These are phyloP conservation scores for Mycena filopes DNA, from an alignment of 768 basidiomycete species.

Conservation along the genomic window DNA sequence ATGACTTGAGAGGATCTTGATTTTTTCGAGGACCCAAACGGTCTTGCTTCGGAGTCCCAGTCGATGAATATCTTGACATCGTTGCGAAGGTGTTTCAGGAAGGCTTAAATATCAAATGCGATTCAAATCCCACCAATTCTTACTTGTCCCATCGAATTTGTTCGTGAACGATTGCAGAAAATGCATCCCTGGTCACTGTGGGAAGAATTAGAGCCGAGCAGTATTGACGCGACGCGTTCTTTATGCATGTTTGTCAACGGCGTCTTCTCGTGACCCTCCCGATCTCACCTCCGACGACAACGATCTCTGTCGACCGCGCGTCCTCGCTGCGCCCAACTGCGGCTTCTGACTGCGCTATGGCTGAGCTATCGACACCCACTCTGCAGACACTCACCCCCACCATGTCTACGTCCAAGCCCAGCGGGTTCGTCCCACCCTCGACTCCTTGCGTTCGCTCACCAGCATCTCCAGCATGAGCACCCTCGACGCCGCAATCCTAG, in stretches of 20 bases:
- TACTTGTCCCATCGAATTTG: too few species aligned
- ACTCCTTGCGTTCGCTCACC: neutral
- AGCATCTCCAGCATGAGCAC: neutral
- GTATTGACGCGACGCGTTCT: constrained; percentile 10
- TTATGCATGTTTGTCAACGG: neutral
- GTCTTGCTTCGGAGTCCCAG: too few species aligned
- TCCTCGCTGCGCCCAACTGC: constrained; percentile 9
- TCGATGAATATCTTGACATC: too few species aligned
- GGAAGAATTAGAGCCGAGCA: too few species aligned
- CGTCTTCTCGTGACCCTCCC: neutral
- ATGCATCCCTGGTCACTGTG: too few species aligned
- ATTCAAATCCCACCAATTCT: too few species aligned
- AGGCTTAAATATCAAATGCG: too few species aligned
- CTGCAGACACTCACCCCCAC: neutral
- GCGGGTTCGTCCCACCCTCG: neutral
- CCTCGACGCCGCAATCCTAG: constrained; percentile 17
- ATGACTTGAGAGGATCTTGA: too few species aligned
- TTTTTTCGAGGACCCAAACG: too few species aligned
- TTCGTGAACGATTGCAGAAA: too few species aligned
- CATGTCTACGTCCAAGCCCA: constrained; percentile 12
- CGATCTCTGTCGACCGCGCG: neutral
- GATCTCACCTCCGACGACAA: neutral
- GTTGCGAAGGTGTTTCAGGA: too few species aligned
- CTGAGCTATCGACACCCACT: neutral
- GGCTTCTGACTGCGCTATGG: constrained; percentile 1